Conservation (phyloP, 2,329 filamentous ascomycete species). For the Penicillium sp. region DNA sequence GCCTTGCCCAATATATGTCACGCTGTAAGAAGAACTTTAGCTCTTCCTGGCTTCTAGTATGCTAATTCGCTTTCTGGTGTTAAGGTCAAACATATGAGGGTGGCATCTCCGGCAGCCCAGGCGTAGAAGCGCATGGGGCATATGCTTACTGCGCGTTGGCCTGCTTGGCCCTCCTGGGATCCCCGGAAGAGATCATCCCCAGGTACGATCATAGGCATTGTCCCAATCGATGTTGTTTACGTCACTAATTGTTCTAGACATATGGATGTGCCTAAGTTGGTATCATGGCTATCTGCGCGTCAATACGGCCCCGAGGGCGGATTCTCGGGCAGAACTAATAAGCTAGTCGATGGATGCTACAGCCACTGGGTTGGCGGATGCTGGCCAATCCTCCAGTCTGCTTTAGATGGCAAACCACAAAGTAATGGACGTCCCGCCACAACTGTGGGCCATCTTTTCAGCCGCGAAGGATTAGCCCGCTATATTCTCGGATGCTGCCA, state of each 20-base stretch:
- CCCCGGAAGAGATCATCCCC: slow-evolving; percentile 71
- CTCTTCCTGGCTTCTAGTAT: background rate
- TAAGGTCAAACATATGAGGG: slow-evolving; percentile 91
- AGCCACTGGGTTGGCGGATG: slow-evolving; percentile 96
- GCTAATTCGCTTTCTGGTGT: slow-evolving; percentile 10
- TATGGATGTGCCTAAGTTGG: slow-evolving; percentile 73
- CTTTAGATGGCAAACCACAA: slow-evolving; percentile 57
- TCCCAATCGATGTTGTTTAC: background rate
- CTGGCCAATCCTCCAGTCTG: slow-evolving; percentile 87
- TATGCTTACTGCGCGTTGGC: slow-evolving; percentile 95
- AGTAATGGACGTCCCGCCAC: slow-evolving; percentile 21
- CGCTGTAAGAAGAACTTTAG: slow-evolving; percentile 61
- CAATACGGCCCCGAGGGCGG: slow-evolving; percentile 92
- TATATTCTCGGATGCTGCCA: slow-evolving; percentile 93
- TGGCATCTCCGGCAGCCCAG: slow-evolving; percentile 82
- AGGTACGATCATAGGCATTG: slow-evolving; percentile 52
- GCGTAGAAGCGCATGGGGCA: slow-evolving; percentile 89
- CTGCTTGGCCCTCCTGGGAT: slow-evolving; percentile 80
- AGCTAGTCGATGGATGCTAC: slow-evolving; percentile 97
- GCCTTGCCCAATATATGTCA: slow-evolving; percentile 76
- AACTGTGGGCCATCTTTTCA: slow-evolving; percentile 58
- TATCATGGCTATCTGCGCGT: slow-evolving; percentile 84
- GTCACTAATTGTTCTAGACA: slow-evolving; percentile 53
- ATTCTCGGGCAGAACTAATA: slow-evolving; percentile 92
- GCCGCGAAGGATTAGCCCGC: slow-evolving; percentile 77